Evolutionary conservation across 2,329 filamentous ascomycete genomes (phyloP), one percentile per base, ranked within the genome.

Genomic region (Aspergillus sp.): DNA sequence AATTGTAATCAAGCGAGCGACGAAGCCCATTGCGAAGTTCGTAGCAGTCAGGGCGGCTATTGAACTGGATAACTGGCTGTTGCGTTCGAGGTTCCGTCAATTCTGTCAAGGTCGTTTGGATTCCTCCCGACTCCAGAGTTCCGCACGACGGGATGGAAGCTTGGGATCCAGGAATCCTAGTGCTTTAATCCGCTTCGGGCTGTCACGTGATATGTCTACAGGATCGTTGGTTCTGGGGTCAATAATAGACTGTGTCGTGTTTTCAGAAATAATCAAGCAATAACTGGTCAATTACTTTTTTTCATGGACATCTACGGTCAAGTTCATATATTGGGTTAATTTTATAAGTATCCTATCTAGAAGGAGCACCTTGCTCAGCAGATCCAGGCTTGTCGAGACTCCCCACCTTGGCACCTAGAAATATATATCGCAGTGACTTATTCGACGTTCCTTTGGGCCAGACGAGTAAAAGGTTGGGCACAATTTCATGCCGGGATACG

Each of bases 1-100:
- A 57, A 86, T 75, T 59, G 91, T 93, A 59, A 92, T 81, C 3
- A 86, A 75, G 62, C 85, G 87, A 20, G 90, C 89, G 62, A 90
- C 74, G 80, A 89, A 85, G 56, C 86, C 84, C 90, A 95, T 93
- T 44, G 34, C 65, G 52, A 38, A 18, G 43, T 41, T 24, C 13
- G 30, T 13, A 17, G 24, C 22, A 9, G 26, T 9, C 8, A 30
- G 26, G 1, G 34, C 15, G 15, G 43, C 24, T 54, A 7, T 34
- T 26, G 4, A 17, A 4, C 20, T 45, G 11, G 13, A 18, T 6
- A 32, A 49, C 26, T 45, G 15, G 43, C 43, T 5, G 8, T 13
- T 15, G 30, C 34, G n/a, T 4, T 42, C 39, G 39, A 15, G 11
- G 18, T 26, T 26, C 22, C 18, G 42, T 44, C 20, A 26, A 13